A percentile compares a stretch with the other conserved stretches of the same genome.
These are phyloP conservation scores for Penicillium nordicum DNA, from an alignment of 2,329 filamentous ascomycete species.

Conservation along the genomic window DNA sequence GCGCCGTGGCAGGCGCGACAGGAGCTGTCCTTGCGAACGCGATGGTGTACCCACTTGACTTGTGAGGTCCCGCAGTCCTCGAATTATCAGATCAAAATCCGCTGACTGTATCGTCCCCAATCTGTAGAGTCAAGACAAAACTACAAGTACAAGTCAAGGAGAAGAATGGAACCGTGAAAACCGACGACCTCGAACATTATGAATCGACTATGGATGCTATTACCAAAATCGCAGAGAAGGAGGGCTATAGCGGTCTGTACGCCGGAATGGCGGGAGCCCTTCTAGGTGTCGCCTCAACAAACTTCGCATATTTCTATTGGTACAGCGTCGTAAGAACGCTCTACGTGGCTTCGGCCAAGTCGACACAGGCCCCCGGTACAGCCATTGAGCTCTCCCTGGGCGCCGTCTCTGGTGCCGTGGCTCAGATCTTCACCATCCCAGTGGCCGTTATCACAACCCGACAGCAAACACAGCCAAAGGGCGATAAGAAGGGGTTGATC, in stretches of 20 bases:
- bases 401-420: conserved; percentile 81
- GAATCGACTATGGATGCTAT: conserved; percentile 85
- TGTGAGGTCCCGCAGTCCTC: conserved; percentile 58
- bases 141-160: conserved; percentile 89
- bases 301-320: conserved; percentile 99
- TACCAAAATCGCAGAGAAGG: conserved; percentile 72
- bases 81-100: neutral
- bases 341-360: conserved; percentile 62
- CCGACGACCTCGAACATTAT: conserved; percentile 67
- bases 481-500: conserved; percentile 78
- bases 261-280: conserved; percentile 82
- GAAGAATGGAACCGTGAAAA: conserved; percentile 44
- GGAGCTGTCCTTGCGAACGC: conserved; percentile 94
- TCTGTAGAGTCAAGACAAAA: conserved; percentile 83
- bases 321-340: conserved; percentile 82
- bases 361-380: conserved; percentile 67
- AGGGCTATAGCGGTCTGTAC: conserved; percentile 81
- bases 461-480: conserved; percentile 86
- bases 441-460: conserved; percentile 93
- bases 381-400: conserved; percentile 79
- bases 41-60: conserved; percentile 91
- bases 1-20: conserved; percentile 84
- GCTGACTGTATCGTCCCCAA: conserved; percentile 17
- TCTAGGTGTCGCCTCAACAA: conserved; percentile 90
- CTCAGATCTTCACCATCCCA: conserved; percentile 94